A percentile compares a stretch with the other conserved stretches of the same genome.
Conservation (phyloP, 345 rosid species). For the Acer campestre region DNA sequence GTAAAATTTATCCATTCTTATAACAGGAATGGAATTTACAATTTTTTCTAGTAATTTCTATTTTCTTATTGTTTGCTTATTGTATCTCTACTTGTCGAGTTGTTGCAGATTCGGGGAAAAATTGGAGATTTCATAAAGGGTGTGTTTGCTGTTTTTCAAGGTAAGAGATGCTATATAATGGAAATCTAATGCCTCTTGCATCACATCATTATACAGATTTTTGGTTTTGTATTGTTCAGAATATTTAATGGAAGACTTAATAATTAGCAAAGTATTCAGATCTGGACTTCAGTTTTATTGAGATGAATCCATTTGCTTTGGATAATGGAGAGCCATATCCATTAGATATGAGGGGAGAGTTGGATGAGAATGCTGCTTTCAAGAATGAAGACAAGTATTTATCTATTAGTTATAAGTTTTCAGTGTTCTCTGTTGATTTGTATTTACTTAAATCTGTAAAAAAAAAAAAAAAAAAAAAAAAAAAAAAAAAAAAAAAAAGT, state of each 20-base stretch:
- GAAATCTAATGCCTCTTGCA: not conserved
- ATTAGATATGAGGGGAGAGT: slow-evolving; percentile 90
- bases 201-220: not conserved
- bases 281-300: slow-evolving; percentile 83
- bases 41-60: not conserved
- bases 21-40: not conserved
- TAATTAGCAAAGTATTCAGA: slow-evolving; percentile 8
- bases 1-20: not conserved
- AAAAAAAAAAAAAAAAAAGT: too few relatives aligned
- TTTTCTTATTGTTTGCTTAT: not conserved
- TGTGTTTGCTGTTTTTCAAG: slow-evolving; percentile 77
- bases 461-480: too few relatives aligned
- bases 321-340: slow-evolving; percentile 86
- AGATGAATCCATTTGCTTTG: slow-evolving; percentile 90
- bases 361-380: slow-evolving; percentile 93
- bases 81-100: not conserved
- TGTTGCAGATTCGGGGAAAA: slow-evolving; percentile 65
- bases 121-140: slow-evolving; percentile 71
- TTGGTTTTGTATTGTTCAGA: not conserved
- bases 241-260: not conserved
- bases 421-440: not conserved
- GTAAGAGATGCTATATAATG: slow-evolving; percentile 36
- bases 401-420: not conserved
- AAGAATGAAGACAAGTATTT: slow-evolving; percentile 82
- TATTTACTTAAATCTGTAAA: not conserved